A percentile compares a stretch with the other conserved stretches of the same genome.
phyloP scores from a whole-genome alignment of 2,329 filamentous ascomycete species.

The Paraconiothyrium sp. region DNA sequence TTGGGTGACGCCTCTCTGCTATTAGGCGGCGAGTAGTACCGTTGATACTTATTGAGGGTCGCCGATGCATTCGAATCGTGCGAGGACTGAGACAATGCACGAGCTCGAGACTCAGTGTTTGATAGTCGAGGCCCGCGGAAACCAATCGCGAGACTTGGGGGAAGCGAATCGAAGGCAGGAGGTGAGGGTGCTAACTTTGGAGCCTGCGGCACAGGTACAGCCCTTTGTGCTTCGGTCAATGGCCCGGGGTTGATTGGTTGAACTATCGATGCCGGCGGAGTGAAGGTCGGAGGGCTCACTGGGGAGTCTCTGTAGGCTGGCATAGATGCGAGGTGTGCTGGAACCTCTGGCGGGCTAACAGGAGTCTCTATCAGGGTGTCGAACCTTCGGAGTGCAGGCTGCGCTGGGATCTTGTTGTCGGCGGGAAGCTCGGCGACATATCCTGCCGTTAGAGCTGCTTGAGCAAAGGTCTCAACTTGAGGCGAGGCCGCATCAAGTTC shows the following conservation, averaged over 20 bases:
- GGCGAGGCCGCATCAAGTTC: conserved; percentile 26
- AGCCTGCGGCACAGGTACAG: neutral
- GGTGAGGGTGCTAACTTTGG: conserved; percentile 8
- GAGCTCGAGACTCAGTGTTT: conserved; percentile 4
- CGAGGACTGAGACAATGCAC: conserved; percentile 1
- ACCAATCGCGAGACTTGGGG: conserved; percentile 34
- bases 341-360: conserved; percentile 6
- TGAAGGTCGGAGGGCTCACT: conserved; percentile 18
- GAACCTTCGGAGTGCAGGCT: neutral
- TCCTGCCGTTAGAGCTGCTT: neutral
- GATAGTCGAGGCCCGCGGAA: conserved; percentile 17
- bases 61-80: conserved; percentile 3
- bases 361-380: conserved; percentile 3
- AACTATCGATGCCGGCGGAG: neutral
- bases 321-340: neutral
- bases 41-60: conserved; percentile 24
- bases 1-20: conserved; percentile 20
- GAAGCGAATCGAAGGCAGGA: conserved; percentile 20
- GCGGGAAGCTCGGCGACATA: conserved; percentile 35
- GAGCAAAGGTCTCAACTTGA: conserved; percentile 1
- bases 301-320: conserved; percentile 15
- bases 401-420: conserved; percentile 6
- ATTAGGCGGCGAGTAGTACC: conserved; percentile 23
- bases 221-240: neutral
- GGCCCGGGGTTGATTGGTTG: neutral